Evolutionary conservation across 2,329 filamentous ascomycete genomes (phyloP).

Genomic region (Fusarium sp.): DNA sequence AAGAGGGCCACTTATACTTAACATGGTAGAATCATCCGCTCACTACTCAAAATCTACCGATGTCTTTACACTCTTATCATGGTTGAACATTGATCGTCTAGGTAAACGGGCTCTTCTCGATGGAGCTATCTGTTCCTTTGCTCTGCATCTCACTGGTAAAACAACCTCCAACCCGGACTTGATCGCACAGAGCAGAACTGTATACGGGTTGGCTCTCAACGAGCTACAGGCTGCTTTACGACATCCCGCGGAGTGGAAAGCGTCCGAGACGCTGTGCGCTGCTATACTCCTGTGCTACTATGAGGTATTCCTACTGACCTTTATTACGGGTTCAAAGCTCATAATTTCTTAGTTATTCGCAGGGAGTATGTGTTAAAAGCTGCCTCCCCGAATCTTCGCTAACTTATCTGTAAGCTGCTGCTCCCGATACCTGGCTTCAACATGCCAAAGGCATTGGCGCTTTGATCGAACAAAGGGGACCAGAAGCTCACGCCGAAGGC

Average conservation of each 20-base stretch:
- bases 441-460: slow-evolving; percentile 56
- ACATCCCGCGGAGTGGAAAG: slow-evolving; percentile 56
- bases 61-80: slow-evolving; percentile 46
- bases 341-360: slow-evolving; percentile 55
- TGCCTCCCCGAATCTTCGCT: neutral
- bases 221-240: slow-evolving; percentile 55
- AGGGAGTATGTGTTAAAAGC: slow-evolving; percentile 47
- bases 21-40: slow-evolving; percentile 49
- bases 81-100: slow-evolving; percentile 49
- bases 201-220: slow-evolving; percentile 56
- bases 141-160: slow-evolving; percentile 57
- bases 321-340: slow-evolving; percentile 19
- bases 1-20: slow-evolving; percentile 52
- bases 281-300: slow-evolving; percentile 58
- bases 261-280: slow-evolving; percentile 58
- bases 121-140: slow-evolving; percentile 55
- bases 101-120: slow-evolving; percentile 55
- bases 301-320: slow-evolving; percentile 50
- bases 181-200: slow-evolving; percentile 53
- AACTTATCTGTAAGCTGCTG: neutral
- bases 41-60: slow-evolving; percentile 41
- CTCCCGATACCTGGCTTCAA: slow-evolving; percentile 56
- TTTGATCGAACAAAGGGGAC: slow-evolving; percentile 58
- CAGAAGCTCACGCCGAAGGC: slow-evolving; percentile 51
- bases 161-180: slow-evolving; percentile 49